Evolutionary conservation across 2,329 filamentous ascomycete species (phyloP).

Genomic region (Exutisphaerella laricina): DNA sequence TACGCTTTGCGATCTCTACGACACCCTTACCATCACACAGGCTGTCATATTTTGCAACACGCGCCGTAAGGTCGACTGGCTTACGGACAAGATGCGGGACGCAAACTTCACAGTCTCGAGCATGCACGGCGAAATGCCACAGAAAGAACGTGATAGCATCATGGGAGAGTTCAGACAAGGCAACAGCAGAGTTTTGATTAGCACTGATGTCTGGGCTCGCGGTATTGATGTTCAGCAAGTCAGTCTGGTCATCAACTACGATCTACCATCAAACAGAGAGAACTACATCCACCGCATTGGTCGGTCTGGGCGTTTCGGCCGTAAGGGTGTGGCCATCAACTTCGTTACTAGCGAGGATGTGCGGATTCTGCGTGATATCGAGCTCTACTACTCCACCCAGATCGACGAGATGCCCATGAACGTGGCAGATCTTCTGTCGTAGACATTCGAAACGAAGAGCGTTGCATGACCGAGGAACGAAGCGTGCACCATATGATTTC

Average conservation of each 20-base stretch:
- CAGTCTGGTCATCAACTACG: constrained; percentile 97
- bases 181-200: constrained; percentile 92
- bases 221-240: constrained; percentile 99
- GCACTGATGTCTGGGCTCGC: constrained; percentile 95
- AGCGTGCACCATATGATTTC: neutral
- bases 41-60: constrained; percentile 99
- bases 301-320: constrained; percentile 87
- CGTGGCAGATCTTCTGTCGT: constrained; percentile 37
- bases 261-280: constrained; percentile 95
- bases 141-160: constrained; percentile 96
- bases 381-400: constrained; percentile 94
- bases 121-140: constrained; percentile 99
- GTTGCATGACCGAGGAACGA: neutral
- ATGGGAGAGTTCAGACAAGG: constrained; percentile 99
- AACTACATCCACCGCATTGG: constrained; percentile 99
- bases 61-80: constrained; percentile 96
- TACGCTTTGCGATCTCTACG: constrained; percentile 96
- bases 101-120: constrained; percentile 97
- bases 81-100: constrained; percentile 98
- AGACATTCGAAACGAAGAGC: neutral
- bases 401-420: constrained; percentile 99
- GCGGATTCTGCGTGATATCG: constrained; percentile 93
- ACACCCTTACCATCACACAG: constrained; percentile 96
- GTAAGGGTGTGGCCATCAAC: constrained; percentile 99
- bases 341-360: constrained; percentile 99